These are phyloP conservation scores for Kwoniella sp. DNA, from an alignment of 768 basidiomycete genomes.

Conservation along the genomic window DNA sequence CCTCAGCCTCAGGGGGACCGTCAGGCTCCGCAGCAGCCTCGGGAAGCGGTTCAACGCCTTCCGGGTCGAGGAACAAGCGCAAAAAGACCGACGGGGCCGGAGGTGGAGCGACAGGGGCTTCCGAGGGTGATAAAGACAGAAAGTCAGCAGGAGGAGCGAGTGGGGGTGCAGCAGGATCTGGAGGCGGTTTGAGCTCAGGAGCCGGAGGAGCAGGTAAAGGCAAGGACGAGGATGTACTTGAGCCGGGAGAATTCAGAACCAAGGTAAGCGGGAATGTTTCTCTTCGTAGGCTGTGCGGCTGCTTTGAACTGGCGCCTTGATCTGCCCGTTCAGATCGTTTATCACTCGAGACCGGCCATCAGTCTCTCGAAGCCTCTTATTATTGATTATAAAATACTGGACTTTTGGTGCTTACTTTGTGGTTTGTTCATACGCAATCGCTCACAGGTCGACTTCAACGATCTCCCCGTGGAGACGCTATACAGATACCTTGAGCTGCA, in stretches of 20 bases:
- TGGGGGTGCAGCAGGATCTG: background rate
- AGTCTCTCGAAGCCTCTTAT: no score
- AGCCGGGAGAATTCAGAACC: slow-evolving; percentile 39
- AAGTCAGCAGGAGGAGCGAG: background rate
- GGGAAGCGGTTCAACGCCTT: slow-evolving; percentile 7
- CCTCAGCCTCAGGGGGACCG: slow-evolving; percentile 3
- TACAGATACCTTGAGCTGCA: slow-evolving; percentile 47
- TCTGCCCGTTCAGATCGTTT: no score
- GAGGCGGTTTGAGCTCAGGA: background rate
- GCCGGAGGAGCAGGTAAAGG: slow-evolving; percentile 5
- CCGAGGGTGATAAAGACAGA: background rate
- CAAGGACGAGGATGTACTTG: slow-evolving; percentile 21
- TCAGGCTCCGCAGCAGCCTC: background rate
- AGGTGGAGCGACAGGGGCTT: slow-evolving; percentile 11
- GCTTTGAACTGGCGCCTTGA: no score
- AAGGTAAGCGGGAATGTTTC: slow-evolving; percentile 46
- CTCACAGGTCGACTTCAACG: slow-evolving; percentile 51
- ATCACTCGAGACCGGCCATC: no score
- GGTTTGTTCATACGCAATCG: no score
- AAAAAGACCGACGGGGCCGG: slow-evolving; percentile 35
- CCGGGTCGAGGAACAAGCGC: slow-evolving; percentile 30
- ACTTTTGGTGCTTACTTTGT: background rate
- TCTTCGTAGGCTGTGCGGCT: no score
- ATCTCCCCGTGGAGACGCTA: slow-evolving; percentile 45
- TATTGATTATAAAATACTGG: no score